Evolutionary conservation across 2,329 filamentous ascomycete genomes (phyloP).

Genomic region (Pseudogymnoascus sp.): DNA sequence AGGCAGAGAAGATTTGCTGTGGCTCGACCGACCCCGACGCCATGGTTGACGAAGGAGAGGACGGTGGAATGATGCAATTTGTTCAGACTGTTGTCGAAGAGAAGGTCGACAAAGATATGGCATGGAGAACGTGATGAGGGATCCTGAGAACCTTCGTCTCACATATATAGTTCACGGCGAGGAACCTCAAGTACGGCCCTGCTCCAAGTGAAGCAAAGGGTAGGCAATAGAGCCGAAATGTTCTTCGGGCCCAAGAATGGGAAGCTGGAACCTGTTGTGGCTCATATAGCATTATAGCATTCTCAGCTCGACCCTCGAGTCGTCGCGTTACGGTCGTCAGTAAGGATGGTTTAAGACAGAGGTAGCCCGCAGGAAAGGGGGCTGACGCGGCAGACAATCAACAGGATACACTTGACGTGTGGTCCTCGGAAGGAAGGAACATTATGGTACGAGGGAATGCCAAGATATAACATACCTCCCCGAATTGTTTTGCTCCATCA

Average conservation of each 20-base stretch:
- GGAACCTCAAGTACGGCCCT: not conserved
- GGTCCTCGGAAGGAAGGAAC: not conserved
- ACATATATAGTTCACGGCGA: not conserved
- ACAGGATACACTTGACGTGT: constrained; percentile 4
- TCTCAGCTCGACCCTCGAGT: not conserved
- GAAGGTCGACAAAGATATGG: constrained; percentile 46
- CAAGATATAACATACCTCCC: not conserved
- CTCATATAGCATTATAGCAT: not conserved
- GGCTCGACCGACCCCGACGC: constrained; percentile 27
- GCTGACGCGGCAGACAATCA: not conserved
- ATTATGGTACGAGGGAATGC: constrained; percentile 4
- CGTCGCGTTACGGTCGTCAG: not conserved
- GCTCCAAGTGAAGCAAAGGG: not conserved
- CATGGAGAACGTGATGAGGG: constrained; percentile 43
- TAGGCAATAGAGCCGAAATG: not conserved
- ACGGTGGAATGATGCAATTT: constrained; percentile 49
- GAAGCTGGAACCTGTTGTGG: not conserved
- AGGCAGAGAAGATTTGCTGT: constrained; percentile 60
- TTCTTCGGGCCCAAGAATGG: not conserved
- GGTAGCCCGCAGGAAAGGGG: not conserved
- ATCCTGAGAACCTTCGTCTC: not conserved
- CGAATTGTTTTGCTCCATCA: not conserved
- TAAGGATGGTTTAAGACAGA: not conserved
- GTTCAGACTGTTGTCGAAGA: constrained; percentile 54
- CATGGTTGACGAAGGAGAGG: constrained; percentile 31